phyloP scores from a whole-genome alignment of 1,284 basidiomycete genomes.

The Naganishia sp. region DNA sequence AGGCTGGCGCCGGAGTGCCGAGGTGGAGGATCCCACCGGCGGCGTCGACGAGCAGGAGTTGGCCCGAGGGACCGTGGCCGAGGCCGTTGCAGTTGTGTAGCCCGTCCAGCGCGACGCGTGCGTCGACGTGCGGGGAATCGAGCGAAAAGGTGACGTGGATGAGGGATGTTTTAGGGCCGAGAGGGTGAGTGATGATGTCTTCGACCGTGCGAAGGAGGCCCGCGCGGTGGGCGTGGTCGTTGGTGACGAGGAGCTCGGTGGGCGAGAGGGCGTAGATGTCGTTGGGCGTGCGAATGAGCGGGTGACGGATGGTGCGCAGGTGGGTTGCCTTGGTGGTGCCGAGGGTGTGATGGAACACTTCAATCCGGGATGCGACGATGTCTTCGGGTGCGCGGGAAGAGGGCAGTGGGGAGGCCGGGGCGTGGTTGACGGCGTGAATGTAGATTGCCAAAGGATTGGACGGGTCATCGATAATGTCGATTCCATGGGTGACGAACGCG shows the following conservation, averaged over 20 bases:
- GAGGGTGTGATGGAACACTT: slow-evolving; percentile 42
- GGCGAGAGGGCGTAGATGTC: slow-evolving; percentile 40
- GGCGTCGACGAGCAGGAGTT: slow-evolving; percentile 38
- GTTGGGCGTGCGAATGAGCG: slow-evolving; percentile 41
- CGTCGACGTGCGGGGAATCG: slow-evolving; percentile 1
- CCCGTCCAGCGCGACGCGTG: slow-evolving; percentile 34
- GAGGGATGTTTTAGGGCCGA: slow-evolving; percentile 33
- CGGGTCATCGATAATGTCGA: slow-evolving; percentile 41
- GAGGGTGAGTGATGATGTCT: slow-evolving; percentile 35
- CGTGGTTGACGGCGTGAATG: slow-evolving; percentile 46
- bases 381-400: slow-evolving; percentile 1
- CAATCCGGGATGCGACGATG: slow-evolving; percentile 37
- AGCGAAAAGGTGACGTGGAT: slow-evolving; percentile 34
- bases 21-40: slow-evolving; percentile 37
- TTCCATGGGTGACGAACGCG: slow-evolving; percentile 43
- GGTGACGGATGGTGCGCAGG: slow-evolving; percentile 38
- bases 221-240: slow-evolving; percentile 41
- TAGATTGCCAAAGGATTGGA: slow-evolving; percentile 33
- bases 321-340: slow-evolving; percentile 32
- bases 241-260: slow-evolving; percentile 40
- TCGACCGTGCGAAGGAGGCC: slow-evolving; percentile 38
- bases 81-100: slow-evolving; percentile 47
- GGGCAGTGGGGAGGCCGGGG: slow-evolving; percentile 21
- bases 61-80: slow-evolving; percentile 36
- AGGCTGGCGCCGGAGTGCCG: not conserved